phyloP scores from a whole-genome alignment of 441 rosid species.

The Eutrema salsugineum region DNA sequence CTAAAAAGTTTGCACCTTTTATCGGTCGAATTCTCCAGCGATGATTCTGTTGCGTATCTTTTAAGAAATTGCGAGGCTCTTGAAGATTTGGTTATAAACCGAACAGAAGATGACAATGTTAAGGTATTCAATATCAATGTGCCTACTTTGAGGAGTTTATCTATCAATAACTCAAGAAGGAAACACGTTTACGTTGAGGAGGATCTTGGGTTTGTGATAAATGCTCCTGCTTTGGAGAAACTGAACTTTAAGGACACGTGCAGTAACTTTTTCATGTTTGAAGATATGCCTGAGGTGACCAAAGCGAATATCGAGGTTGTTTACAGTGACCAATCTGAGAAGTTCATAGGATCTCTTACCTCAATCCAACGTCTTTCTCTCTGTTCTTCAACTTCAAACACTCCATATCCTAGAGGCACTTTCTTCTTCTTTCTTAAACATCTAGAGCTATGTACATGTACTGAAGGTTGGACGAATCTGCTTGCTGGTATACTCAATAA shows the following conservation, averaged over 20 bases:
- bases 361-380: background rate
- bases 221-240: background rate
- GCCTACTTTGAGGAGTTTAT: background rate
- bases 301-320: background rate
- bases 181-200: too few relatives aligned
- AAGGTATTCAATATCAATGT: background rate
- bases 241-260: background rate
- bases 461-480: background rate
- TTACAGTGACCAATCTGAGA: background rate
- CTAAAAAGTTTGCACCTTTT: conserved; percentile 4
- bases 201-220: background rate
- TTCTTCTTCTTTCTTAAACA: too few relatives aligned
- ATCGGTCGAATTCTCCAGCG: background rate
- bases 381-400: background rate
- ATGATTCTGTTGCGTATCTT: background rate
- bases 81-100: conserved; percentile 3
- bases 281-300: background rate
- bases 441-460: conserved; percentile 24
- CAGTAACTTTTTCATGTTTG: background rate
- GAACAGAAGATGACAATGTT: background rate
- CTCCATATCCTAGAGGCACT: background rate
- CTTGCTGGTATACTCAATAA: background rate
- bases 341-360: conserved; percentile 12
- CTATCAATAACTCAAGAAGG: too few relatives aligned
- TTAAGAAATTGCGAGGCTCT: background rate